A percentile compares a stretch with the other conserved stretches of the same genome.
phyloP scores from a whole-genome alignment of 1,284 basidiomycete genomes.

The Cryptococcus sp. region DNA sequence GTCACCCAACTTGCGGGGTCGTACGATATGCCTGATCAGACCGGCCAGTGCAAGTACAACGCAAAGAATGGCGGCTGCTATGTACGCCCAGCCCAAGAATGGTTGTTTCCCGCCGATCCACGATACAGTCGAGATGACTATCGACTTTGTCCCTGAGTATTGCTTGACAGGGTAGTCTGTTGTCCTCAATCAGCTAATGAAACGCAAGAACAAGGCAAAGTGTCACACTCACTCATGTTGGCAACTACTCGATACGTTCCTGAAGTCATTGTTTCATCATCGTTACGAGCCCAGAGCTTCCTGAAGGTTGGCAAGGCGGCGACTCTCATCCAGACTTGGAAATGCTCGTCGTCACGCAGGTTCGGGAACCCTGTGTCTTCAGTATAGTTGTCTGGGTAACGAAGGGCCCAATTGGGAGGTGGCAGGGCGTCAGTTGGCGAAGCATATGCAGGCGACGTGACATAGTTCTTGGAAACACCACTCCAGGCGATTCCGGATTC shows the following conservation, averaged over 20 bases:
- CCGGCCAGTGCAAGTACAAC: constrained; percentile 83
- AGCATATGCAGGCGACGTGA: constrained; percentile 59
- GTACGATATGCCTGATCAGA: constrained; percentile 87
- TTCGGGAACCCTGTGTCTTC: constrained; percentile 65
- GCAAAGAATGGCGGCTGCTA: constrained; percentile 84
- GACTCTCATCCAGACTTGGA: constrained; percentile 99
- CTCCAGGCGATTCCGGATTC: constrained; percentile 88
- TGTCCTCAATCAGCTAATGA: constrained; percentile 2
- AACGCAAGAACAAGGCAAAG: not conserved
- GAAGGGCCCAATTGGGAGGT: constrained; percentile 84
- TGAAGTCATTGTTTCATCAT: constrained; percentile 67
- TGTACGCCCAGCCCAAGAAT: constrained; percentile 96
- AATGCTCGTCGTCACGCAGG: constrained; percentile 80
- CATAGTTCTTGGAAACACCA: constrained; percentile 89
- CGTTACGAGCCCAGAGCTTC: constrained; percentile 91
- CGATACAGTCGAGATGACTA: constrained; percentile 94
- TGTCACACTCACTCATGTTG: constrained; percentile 67
- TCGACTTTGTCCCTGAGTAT: constrained; percentile 92
- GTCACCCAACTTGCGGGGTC: constrained; percentile 71
- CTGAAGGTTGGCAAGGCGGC: constrained; percentile 95
- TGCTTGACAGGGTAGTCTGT: constrained; percentile 89
- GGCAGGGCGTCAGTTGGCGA: constrained; percentile 69
- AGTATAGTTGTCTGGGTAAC: constrained; percentile 76
- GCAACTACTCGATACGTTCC: constrained; percentile 78
- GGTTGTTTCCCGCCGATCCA: constrained; percentile 95